These are phyloP conservation scores for Claviceps digitariae DNA, from an alignment of 2,329 filamentous ascomycete species.

Conservation along the genomic window DNA sequence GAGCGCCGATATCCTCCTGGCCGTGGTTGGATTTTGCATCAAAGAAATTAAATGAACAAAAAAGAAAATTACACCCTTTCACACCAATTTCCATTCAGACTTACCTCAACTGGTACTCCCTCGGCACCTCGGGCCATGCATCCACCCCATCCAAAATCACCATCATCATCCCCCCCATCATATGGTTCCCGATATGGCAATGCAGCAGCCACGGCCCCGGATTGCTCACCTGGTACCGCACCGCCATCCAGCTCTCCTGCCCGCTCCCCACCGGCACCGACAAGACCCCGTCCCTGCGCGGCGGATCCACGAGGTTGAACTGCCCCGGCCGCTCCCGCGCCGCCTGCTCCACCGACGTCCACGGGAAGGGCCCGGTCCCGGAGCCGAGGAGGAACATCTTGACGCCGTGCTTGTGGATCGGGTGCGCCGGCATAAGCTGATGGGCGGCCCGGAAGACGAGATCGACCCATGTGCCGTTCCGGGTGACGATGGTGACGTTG, in stretches of 20 bases:
- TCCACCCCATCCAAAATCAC: conserved; percentile 35
- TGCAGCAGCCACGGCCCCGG: conserved; percentile 42
- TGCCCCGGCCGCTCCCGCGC: conserved; percentile 27
- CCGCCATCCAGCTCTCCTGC: conserved; percentile 27
- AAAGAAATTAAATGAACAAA: no score
- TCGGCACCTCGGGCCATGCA: conserved; percentile 26
- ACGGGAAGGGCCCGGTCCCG: conserved; percentile 37
- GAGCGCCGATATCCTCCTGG: no score
- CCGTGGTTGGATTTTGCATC: no score
- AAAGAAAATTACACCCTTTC: no score
- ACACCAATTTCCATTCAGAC: no score
- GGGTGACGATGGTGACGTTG: conserved; percentile 35
- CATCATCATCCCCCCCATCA: conserved; percentile 41
- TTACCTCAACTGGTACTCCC: conserved; percentile 17
- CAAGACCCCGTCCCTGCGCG: conserved; percentile 31
- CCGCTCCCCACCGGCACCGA: conserved; percentile 11
- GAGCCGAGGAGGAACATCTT: conserved; percentile 44
- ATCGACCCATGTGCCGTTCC: conserved; percentile 39
- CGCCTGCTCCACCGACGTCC: conserved; percentile 39
- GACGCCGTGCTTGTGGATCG: conserved; percentile 51
- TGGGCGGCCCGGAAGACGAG: conserved; percentile 31
- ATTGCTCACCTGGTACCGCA: conserved; percentile 38
- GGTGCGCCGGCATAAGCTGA: conserved; percentile 35
- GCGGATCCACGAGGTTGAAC: conserved; percentile 46
- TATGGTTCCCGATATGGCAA: conserved; percentile 41